These are phyloP conservation scores for Solanum chiquidenum DNA, from an alignment of 257 asterid species.

Conservation along the genomic window DNA sequence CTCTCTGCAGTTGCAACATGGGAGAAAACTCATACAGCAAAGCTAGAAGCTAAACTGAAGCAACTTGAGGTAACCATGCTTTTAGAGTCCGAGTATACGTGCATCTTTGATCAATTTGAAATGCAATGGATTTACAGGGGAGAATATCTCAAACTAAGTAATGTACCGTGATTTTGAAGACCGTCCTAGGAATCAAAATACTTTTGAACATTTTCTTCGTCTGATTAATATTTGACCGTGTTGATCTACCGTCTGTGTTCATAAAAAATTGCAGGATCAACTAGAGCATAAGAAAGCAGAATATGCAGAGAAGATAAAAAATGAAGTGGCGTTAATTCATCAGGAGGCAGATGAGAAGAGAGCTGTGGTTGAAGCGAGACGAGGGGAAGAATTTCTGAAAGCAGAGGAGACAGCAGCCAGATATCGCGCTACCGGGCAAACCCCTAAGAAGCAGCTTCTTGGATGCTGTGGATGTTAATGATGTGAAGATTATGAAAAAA, in stretches of 20 bases:
- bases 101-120: too few species aligned
- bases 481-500: background rate
- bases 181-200: background rate
- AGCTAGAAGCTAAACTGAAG: constrained; percentile 51
- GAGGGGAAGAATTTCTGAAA: constrained; percentile 49
- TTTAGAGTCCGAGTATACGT: too few species aligned
- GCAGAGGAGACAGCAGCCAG: constrained; percentile 61
- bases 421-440: constrained; percentile 42
- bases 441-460: constrained; percentile 32
- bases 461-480: constrained; percentile 44
- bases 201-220: background rate
- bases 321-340: constrained; percentile 55
- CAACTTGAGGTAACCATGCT: constrained; percentile 44
- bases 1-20: constrained; percentile 52
- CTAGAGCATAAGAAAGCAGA: constrained; percentile 61
- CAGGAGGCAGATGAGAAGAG: constrained; percentile 68
- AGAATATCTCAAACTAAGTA: too few species aligned
- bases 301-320: constrained; percentile 47
- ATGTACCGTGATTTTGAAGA: too few species aligned
- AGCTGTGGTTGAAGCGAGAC: constrained; percentile 48
- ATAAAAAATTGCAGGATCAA: constrained; percentile 34
- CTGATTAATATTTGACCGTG: background rate
- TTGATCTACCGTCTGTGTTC: background rate
- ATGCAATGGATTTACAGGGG: too few species aligned
- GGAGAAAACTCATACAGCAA: constrained; percentile 68